phyloP scores from a whole-genome alignment of 179 eudicot genomes.

The Beta macrorhiza region DNA sequence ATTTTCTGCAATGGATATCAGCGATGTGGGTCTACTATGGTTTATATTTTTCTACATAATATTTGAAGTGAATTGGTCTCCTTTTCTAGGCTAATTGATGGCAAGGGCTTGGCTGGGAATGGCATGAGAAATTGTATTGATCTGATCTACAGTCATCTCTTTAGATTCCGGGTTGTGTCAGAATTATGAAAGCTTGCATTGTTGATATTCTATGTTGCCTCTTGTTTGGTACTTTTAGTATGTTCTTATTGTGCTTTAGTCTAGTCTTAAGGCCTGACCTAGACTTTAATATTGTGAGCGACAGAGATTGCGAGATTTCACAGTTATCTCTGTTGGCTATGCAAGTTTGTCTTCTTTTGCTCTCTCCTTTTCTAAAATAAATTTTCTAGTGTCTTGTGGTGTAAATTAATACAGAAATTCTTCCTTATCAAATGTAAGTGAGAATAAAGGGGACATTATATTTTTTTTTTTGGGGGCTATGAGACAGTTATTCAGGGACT shows the following conservation, averaged over 20 bases:
- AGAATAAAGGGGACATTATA: no score
- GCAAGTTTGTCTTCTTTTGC: background rate
- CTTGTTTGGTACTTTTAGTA: background rate
- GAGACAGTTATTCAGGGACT: background rate
- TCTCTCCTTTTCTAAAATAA: background rate
- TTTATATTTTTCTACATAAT: background rate
- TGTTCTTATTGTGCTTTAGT: background rate
- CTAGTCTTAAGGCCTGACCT: background rate
- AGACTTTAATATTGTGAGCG: background rate
- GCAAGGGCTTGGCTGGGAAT: background rate
- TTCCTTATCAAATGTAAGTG: background rate
- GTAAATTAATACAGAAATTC: background rate
- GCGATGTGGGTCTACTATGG: background rate
- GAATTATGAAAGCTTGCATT: background rate
- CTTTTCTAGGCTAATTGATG: background rate
- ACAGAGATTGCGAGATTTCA: background rate
- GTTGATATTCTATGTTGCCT: background rate
- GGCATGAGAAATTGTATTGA: background rate
- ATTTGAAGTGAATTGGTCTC: background rate
- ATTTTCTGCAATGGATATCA: background rate
- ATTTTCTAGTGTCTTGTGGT: background rate
- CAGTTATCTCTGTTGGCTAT: background rate
- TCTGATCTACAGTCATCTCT: background rate
- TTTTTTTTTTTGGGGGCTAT: background rate
- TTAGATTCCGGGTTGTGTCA: background rate